Evolutionary conservation across 306 rosid genomes (phyloP).

Genomic region (Herpetospermum pedunculosum): DNA sequence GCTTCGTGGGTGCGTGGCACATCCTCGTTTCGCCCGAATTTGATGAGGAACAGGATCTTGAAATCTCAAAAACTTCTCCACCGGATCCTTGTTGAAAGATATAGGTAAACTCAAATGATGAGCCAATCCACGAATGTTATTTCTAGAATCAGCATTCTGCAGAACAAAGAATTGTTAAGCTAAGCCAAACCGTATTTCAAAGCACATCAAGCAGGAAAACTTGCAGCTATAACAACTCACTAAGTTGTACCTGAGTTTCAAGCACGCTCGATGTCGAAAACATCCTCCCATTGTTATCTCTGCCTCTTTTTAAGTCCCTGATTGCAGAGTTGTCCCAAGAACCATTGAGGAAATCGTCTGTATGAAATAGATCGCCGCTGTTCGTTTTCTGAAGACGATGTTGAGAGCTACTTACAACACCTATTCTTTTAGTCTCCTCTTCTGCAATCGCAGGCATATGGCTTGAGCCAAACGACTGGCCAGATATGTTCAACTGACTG

Average conservation of each 20-base stretch:
- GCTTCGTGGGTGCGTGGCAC: constrained; percentile 93
- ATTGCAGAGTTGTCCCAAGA: constrained; percentile 45
- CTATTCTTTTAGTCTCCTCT: constrained; percentile 27
- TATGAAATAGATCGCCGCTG: constrained; percentile 18
- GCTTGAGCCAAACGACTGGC: constrained; percentile 26
- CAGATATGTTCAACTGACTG: constrained; percentile 26
- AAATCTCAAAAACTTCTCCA: constrained; percentile 42
- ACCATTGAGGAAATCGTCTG: constrained; percentile 30
- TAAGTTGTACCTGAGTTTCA: constrained; percentile 42
- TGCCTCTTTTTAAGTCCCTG: constrained; percentile 33
- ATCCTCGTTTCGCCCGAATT: constrained; percentile 85
- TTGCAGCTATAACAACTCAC: neutral
- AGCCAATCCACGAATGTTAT: constrained; percentile 29
- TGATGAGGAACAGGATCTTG: constrained; percentile 64
- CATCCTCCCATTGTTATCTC: constrained; percentile 36
- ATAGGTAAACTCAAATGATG: constrained; percentile 69
- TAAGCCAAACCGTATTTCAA: neutral
- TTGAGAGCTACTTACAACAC: constrained; percentile 15
- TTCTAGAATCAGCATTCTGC: constrained; percentile 33
- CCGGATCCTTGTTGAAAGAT: constrained; percentile 31
- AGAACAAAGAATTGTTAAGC: neutral
- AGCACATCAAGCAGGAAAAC: neutral
- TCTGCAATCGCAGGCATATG: constrained; percentile 51
- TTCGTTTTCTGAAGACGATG: constrained; percentile 18
- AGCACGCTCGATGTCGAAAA: constrained; percentile 38